Conservation (phyloP, 352 stramenopile genomes). For the Elongisporangium prolatum region DNA sequence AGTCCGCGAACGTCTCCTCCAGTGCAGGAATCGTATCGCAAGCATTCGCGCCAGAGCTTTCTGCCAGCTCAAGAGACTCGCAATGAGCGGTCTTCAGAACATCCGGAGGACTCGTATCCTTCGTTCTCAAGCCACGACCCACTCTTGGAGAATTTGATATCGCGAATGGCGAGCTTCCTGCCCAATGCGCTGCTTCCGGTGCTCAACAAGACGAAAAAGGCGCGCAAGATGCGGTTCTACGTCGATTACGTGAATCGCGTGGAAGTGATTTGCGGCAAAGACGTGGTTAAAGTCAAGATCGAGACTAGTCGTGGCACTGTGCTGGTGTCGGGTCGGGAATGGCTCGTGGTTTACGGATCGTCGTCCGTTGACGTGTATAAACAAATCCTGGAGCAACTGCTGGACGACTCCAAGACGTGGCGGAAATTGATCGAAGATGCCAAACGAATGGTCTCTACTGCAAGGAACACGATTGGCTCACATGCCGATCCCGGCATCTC, state of each 20-base stretch:
- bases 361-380: conserved; percentile 43
- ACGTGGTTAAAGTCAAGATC: conserved; percentile 39
- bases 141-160: conserved; percentile 45
- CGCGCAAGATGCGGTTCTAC: conserved; percentile 69
- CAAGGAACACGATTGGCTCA: conserved; percentile 8
- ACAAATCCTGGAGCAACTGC: conserved; percentile 41
- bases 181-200: conserved; percentile 41
- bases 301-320: conserved; percentile 29
- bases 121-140: conserved; percentile 48
- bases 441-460: conserved; percentile 16
- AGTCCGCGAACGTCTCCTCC: too few species aligned
- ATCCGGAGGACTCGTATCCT: conserved; percentile 5
- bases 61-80: not conserved
- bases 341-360: conserved; percentile 31
- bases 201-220: conserved; percentile 61
- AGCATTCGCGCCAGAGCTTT: not conserved
- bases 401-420: conserved; percentile 42
- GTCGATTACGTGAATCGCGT: conserved; percentile 56
- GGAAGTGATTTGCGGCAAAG: conserved; percentile 25
- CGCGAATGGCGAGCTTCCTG: conserved; percentile 51
- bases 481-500: conserved; percentile 23
- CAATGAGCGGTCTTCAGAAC: conserved; percentile 3
- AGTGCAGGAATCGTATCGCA: not conserved
- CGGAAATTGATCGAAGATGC: conserved; percentile 32
- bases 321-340: conserved; percentile 41